Evolutionary conservation across 2,329 filamentous ascomycete species (phyloP), one percentile per base, ranked within the genome.

Genomic region (Truncatella angustata): DNA sequence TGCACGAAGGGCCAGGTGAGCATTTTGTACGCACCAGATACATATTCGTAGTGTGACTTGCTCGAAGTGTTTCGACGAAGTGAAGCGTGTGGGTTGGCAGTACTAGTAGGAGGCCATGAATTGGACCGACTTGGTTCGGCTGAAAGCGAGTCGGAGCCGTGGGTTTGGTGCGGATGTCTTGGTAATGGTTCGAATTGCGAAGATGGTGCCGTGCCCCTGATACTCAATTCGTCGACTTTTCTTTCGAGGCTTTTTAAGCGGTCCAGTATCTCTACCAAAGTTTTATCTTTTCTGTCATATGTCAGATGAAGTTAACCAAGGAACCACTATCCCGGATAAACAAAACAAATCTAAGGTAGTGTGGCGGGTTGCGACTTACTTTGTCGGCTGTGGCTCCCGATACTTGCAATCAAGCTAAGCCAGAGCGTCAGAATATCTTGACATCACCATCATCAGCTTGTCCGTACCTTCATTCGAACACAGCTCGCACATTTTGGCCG

Each of bases 401-500:
- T 86, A 86, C 56, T 74, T 73, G 64, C 84, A 87, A 35, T 80
- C 77, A 55, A 82, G 73, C 60, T 78, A 20, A 12, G 6, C 7
- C 26, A 32, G 7, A 12, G 36, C 18, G 6, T 10, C 26, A 32
- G 7, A 12, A 45, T 11, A 6, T 42, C 9, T 50, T 20, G 43
- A 23, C 16, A 14, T 4, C 11, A 16, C 21, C 11, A 18, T 5
- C 30, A 20, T 21, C 6, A 20, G 40, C 11, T 10, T 21, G 11
- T n/a, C 14, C 59, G 55, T 54, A 61, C 59, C 51, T 59, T 60
- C 56, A 60, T 59, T 54, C 59, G 55, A 54, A 76, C 70, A 64
- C 83, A 87, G 14, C 80, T 77, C 51, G 78, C 72, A 63, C 84
- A 87, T 65, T 80, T 82, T 16, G 83, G 83, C 51, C 81, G 72